Percentiles rank a stretch among this genome's conserved stretches.
These are phyloP conservation scores for Aspergillus ochraceoroseus DNA, from an alignment of 2,329 filamentous ascomycete species.

Conservation along the genomic window DNA sequence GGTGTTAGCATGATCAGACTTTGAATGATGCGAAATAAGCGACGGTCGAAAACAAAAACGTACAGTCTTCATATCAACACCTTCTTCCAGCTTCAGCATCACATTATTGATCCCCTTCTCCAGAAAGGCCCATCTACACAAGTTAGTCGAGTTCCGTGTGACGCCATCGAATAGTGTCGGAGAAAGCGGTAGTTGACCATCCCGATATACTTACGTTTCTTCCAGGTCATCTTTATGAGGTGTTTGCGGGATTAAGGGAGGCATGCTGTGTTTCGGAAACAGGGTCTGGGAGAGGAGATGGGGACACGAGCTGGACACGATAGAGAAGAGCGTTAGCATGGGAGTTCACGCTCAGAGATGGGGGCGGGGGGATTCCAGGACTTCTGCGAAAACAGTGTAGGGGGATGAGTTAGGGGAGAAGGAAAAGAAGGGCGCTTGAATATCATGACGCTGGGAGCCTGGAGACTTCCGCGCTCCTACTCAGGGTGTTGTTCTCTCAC, in stretches of 20 bases:
- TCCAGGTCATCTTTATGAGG: constrained; percentile 56
- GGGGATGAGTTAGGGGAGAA: too few relatives aligned
- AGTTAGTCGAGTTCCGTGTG: constrained; percentile 18
- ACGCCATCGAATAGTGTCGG: neutral
- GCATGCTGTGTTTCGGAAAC: constrained; percentile 28
- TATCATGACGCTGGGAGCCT: neutral
- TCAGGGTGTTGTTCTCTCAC: neutral
- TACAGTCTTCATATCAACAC: constrained; percentile 87
- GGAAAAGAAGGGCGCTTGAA: neutral
- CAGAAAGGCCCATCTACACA: constrained; percentile 76
- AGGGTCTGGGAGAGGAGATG: neutral
- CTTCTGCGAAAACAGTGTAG: neutral
- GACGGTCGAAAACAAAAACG: constrained; percentile 28
- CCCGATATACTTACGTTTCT: constrained; percentile 52
- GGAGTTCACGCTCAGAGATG: neutral
- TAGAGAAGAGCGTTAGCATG: constrained; percentile 1
- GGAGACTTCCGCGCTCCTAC: neutral
- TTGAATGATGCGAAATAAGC: neutral
- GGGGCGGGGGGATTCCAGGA: neutral
- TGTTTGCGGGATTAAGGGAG: constrained; percentile 40
- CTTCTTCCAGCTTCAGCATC: constrained; percentile 86
- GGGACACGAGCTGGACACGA: neutral
- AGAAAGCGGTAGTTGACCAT: neutral
- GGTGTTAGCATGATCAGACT: constrained; percentile 5
- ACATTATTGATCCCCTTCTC: constrained; percentile 84